These are phyloP conservation scores for Carex cristatella DNA, from an alignment of 176 grass and related monocot genomes.

Conservation along the genomic window DNA sequence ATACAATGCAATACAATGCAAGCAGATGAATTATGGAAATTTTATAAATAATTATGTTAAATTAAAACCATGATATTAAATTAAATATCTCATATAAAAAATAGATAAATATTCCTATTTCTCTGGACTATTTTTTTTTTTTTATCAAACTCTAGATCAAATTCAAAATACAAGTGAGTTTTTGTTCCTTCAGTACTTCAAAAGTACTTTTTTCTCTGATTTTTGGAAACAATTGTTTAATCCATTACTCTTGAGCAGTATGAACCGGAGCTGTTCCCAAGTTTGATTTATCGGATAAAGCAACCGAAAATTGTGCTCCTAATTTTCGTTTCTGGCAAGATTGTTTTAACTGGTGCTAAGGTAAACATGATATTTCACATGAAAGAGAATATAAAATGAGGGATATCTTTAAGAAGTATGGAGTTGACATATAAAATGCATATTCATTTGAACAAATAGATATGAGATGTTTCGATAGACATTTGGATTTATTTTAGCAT, in stretches of 20 bases:
- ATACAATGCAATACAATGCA: too few species aligned
- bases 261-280: slow-evolving; percentile 88
- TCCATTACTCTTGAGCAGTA: slow-evolving; percentile 43
- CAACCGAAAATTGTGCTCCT: slow-evolving; percentile 95
- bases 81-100: too few species aligned
- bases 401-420: neutral
- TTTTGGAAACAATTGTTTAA: neutral
- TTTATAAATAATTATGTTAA: too few species aligned
- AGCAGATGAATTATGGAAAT: too few species aligned
- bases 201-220: neutral
- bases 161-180: too few species aligned
- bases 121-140: too few species aligned
- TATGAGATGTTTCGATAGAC: neutral
- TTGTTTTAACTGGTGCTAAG: slow-evolving; percentile 95
- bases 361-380: slow-evolving; percentile 16
- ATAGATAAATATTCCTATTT: too few species aligned
- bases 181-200: neutral
- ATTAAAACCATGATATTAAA: too few species aligned
- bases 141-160: too few species aligned
- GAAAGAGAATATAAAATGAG: neutral
- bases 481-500: neutral
- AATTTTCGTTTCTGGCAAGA: slow-evolving; percentile 98
- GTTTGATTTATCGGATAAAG: slow-evolving; percentile 89
- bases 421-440: neutral
- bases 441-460: neutral